Evolutionary conservation across 164 flowering plant species (phyloP).

Genomic region (Berberis vulgaris): DNA sequence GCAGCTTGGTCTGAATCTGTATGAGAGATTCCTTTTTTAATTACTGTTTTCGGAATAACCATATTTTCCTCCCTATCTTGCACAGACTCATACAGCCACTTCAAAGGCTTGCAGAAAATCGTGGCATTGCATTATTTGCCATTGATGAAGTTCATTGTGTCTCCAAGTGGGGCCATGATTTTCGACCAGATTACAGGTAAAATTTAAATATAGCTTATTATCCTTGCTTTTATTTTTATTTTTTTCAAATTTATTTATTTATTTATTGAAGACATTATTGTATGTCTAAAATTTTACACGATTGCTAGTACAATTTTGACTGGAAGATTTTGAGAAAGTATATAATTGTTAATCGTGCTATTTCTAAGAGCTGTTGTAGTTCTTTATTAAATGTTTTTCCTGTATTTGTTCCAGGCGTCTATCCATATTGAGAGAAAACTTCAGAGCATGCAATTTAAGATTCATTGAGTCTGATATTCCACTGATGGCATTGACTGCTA

Average conservation of each 20-base stretch:
- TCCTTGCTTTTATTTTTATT: not conserved
- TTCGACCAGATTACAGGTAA: constrained; percentile 88
- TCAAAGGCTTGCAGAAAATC: constrained; percentile 68
- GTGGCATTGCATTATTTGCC: constrained; percentile 86
- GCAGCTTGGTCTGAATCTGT: not conserved
- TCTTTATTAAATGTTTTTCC: not conserved
- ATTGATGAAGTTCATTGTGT: constrained; percentile 94
- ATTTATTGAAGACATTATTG: too few relatives aligned
- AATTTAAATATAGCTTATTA: not conserved
- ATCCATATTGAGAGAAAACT: constrained; percentile 61
- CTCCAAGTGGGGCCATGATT: constrained; percentile 99
- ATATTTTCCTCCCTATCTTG: not conserved
- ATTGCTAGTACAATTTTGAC: too few relatives aligned
- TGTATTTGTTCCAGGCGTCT: constrained; percentile 47
- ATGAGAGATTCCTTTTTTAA: not conserved
- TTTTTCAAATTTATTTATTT: too few relatives aligned
- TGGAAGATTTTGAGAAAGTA: too few relatives aligned
- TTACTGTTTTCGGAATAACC: not conserved
- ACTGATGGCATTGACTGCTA: constrained; percentile 93
- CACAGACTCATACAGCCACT: constrained; percentile 74
- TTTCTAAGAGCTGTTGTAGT: not conserved
- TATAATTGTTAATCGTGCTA: too few relatives aligned
- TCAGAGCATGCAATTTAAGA: constrained; percentile 39
- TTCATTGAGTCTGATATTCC: constrained; percentile 64
- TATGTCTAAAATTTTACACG: too few relatives aligned